Conservation (phyloP, 192 early-diverging fungal genomes). For the Funneliformis geosporum region DNA sequence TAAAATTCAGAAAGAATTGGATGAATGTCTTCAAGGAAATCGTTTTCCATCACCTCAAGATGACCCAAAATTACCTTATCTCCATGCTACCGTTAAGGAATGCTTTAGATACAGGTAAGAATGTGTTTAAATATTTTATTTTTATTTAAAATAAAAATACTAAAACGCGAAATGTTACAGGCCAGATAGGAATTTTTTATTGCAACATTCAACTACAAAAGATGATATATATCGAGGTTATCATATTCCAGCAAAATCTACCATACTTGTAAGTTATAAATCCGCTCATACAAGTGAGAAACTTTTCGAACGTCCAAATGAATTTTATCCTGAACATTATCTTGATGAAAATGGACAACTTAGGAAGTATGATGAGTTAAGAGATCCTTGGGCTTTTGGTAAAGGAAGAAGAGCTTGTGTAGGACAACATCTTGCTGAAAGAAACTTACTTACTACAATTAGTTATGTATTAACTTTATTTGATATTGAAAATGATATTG, state of each 20-base stretch:
- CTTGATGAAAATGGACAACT: constrained; percentile 5
- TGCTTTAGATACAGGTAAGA: constrained; percentile 5
- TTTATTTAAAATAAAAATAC: not conserved
- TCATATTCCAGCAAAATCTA: not conserved
- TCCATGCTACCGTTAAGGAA: constrained; percentile 11
- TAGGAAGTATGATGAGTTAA: constrained; percentile 1
- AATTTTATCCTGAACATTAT: constrained; percentile 11
- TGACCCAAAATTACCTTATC: constrained; percentile 6
- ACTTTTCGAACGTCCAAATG: not conserved
- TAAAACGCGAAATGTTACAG: not conserved
- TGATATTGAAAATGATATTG: not conserved
- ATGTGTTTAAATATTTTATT: not conserved
- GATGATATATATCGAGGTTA: constrained; percentile 15
- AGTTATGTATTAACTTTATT: not conserved
- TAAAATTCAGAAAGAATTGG: constrained; percentile 8
- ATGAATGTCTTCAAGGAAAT: not conserved
- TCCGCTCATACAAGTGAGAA: not conserved
- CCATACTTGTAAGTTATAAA: not conserved
- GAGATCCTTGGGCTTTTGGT: not conserved
- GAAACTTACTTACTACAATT: not conserved
- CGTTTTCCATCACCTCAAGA: not conserved
- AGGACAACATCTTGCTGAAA: not conserved
- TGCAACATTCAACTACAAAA: not conserved
- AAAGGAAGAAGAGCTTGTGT: not conserved
- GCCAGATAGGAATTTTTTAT: not conserved